These are phyloP conservation scores for Sphaerostilbella broomeana DNA, from an alignment of 2,329 filamentous ascomycete species.

Conservation along the genomic window DNA sequence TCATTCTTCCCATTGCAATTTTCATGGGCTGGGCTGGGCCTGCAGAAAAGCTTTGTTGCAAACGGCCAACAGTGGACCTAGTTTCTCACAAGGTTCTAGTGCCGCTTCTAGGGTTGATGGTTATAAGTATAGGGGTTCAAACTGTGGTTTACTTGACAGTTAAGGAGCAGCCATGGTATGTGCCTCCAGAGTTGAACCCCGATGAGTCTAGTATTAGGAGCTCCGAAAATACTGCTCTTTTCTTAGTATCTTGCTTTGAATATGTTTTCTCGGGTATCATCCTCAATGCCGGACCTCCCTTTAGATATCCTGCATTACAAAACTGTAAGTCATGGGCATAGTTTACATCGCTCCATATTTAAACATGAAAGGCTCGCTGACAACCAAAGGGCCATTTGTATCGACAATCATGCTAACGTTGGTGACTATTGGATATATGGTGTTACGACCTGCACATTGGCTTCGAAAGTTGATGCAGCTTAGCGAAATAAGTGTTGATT, in stretches of 20 bases:
- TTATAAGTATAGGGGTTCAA: constrained; percentile 72
- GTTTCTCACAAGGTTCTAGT: constrained; percentile 89
- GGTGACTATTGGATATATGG: constrained; percentile 68
- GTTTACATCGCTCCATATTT: too few species aligned
- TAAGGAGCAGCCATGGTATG: constrained; percentile 75
- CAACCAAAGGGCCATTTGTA: constrained; percentile 67
- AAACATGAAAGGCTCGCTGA: constrained; percentile 1
- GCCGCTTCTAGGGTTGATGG: constrained; percentile 83
- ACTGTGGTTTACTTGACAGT: constrained; percentile 67
- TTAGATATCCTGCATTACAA: constrained; percentile 69
- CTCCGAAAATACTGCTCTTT: constrained; percentile 87
- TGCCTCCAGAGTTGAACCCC: constrained; percentile 68
- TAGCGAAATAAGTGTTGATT: constrained; percentile 65
- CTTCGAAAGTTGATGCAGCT: constrained; percentile 75
- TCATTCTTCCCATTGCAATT: constrained; percentile 93
- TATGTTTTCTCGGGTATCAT: constrained; percentile 89
- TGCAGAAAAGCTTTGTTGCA: constrained; percentile 67
- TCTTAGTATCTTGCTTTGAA: constrained; percentile 86
- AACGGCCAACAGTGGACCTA: constrained; percentile 84
- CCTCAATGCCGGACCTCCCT: constrained; percentile 84
- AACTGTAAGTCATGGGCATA: constrained; percentile 69
- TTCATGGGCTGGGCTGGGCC: constrained; percentile 98
- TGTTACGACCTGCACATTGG: constrained; percentile 65
- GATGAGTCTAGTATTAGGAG: constrained; percentile 83
- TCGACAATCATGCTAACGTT: constrained; percentile 65